These are phyloP conservation scores for Cordyceps javanica DNA, from an alignment of 2,329 filamentous ascomycete species.

Conservation along the genomic window DNA sequence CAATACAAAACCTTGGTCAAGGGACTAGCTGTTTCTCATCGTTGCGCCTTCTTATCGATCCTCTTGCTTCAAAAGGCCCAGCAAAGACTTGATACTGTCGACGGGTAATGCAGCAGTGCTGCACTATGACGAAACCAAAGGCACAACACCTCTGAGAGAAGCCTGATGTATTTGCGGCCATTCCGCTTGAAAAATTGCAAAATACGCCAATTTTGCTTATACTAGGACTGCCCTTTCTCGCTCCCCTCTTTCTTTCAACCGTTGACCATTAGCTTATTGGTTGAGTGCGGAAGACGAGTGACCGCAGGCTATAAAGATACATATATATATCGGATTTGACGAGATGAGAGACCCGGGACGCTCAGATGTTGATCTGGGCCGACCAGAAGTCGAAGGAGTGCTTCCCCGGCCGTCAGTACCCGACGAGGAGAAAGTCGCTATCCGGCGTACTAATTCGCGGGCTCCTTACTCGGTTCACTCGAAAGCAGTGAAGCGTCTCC, in stretches of 20 bases:
- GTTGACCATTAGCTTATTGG: too few relatives aligned
- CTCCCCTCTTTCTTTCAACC: too few relatives aligned
- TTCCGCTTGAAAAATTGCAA: too few relatives aligned
- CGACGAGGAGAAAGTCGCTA: background rate
- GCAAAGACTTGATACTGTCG: background rate
- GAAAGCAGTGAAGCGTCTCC: constrained; percentile 32
- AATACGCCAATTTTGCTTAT: too few relatives aligned
- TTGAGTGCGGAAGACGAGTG: too few relatives aligned
- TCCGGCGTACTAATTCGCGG: background rate
- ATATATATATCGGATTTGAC: background rate
- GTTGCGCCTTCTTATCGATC: too few relatives aligned
- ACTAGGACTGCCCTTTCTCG: too few relatives aligned
- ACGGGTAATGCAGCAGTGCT: too few relatives aligned
- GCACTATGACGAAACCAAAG: too few relatives aligned
- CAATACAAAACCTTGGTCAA: background rate
- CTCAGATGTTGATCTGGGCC: background rate
- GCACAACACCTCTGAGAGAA: too few relatives aligned
- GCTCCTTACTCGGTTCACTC: constrained; percentile 33
- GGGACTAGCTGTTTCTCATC: background rate
- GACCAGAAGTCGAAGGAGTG: background rate
- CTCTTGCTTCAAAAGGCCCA: background rate
- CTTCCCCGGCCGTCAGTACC: background rate
- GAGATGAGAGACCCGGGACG: background rate
- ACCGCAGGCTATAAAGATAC: too few relatives aligned
- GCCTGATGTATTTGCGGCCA: too few relatives aligned